Base-by-base conservation (phyloP, 2,329 filamentous ascomycete genomes). In the Rutstroemia sp. region DNA sequence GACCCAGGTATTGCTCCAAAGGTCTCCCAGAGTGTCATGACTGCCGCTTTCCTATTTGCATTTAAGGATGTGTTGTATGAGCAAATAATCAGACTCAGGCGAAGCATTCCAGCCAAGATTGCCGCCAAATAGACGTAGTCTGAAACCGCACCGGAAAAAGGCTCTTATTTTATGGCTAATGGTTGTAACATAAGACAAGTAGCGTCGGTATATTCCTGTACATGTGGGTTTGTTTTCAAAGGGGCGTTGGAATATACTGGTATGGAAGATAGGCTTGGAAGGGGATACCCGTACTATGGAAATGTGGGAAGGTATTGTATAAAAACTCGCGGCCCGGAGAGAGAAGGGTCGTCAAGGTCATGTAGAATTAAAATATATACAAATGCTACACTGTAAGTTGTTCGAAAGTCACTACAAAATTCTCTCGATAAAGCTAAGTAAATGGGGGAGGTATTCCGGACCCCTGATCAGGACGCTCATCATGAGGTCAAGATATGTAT, bases 11-110 rank as follows among this genome's bases (percentile, higher is more conserved):
- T 99, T 69, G 91, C 86, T 21, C 91, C 94, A 65, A 99, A 99
- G 80, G 87, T 99, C 64, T 92, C 91, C 19, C 94, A 99, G 75
- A 96, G 92, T 70, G 94, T 97, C 47, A 81, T 99, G 60, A 99
- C 94, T 4, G 94, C 94, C 5, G 94, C 94, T 2, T 91, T 97
- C 74, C 77, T 99, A 58, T 99, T 99, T 71, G 94, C 92, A 2
- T 96, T 99, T 77, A 99, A 99, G 79, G 94, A 99, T 70, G 89
- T 90, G 6, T 80, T 99, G 5, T 99, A 97, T 71, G 88, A 90
- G 67, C 83, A 87, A 72, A 92, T 85, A 0, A 75, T 92, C 51
- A 81, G 78, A 66, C 80, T 90, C 34, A 79, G 89, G 51, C 64
- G 61, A 57, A 66, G 61, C 39, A 34, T 67, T 18, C 56, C 66